Conservation (phyloP, 441 rosid species). For the Isatis lusitanica region DNA sequence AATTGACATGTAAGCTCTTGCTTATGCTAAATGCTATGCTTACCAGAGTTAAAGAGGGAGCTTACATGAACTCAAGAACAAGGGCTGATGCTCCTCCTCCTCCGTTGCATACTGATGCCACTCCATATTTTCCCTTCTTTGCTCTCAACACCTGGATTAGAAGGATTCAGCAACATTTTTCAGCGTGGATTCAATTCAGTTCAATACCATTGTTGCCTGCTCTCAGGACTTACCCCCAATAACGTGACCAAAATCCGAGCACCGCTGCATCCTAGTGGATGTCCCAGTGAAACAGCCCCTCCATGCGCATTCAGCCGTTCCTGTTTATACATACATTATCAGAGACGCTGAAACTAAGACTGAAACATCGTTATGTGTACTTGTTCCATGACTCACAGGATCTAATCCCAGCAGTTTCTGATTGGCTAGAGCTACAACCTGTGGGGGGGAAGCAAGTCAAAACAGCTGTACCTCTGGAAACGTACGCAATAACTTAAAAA, state of each 20-base stretch:
- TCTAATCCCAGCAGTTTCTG: slow-evolving; percentile 78
- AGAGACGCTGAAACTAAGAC: neutral
- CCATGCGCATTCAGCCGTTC: slow-evolving; percentile 76
- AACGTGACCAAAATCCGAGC: slow-evolving; percentile 77
- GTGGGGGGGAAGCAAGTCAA: slow-evolving; percentile 14
- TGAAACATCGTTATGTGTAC: neutral
- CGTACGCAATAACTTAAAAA: slow-evolving; percentile 5
- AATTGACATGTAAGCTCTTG: neutral
- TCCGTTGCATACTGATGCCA: slow-evolving; percentile 87
- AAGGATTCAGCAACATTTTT: slow-evolving; percentile 14
- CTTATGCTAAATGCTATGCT: slow-evolving; percentile 16
- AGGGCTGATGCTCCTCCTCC: slow-evolving; percentile 98
- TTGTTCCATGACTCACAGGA: slow-evolving; percentile 58
- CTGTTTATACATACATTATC: slow-evolving; percentile 39
- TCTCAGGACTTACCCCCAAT: slow-evolving; percentile 66
- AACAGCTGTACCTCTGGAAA: neutral
- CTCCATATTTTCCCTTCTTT: slow-evolving; percentile 79
- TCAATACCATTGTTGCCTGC: slow-evolving; percentile 13
- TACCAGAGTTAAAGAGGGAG: slow-evolving; percentile 37
- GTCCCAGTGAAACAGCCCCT: slow-evolving; percentile 94
- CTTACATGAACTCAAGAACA: slow-evolving; percentile 89
- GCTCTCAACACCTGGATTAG: slow-evolving; percentile 71
- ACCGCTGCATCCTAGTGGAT: slow-evolving; percentile 95
- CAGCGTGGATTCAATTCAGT: neutral
- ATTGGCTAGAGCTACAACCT: slow-evolving; percentile 93